Evolutionary conservation across 2,329 filamentous ascomycete genomes (phyloP).

Genomic region (Scorias spongiosa): DNA sequence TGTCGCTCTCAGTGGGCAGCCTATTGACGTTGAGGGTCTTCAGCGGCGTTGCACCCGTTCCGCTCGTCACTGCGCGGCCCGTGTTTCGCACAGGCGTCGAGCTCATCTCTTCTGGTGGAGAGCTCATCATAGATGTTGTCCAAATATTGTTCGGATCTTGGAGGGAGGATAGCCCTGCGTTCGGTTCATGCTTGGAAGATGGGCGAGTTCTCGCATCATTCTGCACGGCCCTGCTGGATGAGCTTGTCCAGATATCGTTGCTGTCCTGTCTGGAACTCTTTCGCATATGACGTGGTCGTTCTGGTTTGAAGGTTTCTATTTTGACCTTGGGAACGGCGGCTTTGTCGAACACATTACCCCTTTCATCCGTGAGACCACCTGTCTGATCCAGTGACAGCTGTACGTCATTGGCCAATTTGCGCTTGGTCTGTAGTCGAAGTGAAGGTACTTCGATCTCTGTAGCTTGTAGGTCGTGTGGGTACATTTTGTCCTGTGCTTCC

Average conservation of each 20-base stretch:
- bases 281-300: not conserved
- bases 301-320: not conserved
- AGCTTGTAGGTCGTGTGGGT: not conserved
- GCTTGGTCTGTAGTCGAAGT: not conserved
- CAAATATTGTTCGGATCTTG: constrained; percentile 10
- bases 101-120: constrained; percentile 2
- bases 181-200: not conserved
- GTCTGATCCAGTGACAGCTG: not conserved
- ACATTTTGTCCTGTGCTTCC: not conserved
- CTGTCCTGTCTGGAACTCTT: not conserved
- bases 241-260: not conserved
- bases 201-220: not conserved
- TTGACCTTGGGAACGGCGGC: not conserved
- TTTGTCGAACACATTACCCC: not conserved
- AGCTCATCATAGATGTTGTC: constrained; percentile 10
- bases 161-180: not conserved
- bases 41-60: constrained; percentile 13
- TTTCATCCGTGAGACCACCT: not conserved
- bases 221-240: not conserved
- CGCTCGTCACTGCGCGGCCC: constrained; percentile 11
- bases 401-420: not conserved
- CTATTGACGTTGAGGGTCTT: constrained; percentile 16
- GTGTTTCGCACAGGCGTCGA: constrained; percentile 1
- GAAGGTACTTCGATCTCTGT: not conserved
- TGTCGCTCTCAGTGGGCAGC: constrained; percentile 5